Evolutionary conservation across 352 stramenopile genomes (phyloP).

Genomic region (Pythium aphanidermatum): DNA sequence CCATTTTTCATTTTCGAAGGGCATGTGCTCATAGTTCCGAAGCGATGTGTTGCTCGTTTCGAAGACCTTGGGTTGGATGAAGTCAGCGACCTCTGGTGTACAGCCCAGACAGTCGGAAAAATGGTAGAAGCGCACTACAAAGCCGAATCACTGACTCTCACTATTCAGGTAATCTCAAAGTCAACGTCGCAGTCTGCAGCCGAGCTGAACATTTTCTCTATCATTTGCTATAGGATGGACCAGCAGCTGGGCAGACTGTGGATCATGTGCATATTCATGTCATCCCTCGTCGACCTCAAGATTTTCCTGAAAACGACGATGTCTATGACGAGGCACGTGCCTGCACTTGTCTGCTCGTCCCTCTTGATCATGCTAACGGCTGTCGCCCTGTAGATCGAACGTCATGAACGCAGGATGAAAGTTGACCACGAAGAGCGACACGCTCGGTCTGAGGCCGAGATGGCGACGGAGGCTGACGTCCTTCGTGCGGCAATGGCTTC

Average conservation of each 20-base stretch:
- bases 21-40: conserved; percentile 88
- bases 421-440: too few species aligned
- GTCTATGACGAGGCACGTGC: conserved; percentile 88
- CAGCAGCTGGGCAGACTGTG: conserved; percentile 86
- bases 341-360: too few species aligned
- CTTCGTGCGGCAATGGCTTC: too few species aligned
- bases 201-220: background rate
- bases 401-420: conserved; percentile 49
- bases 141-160: conserved; percentile 84
- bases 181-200: too few species aligned
- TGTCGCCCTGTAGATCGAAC: conserved; percentile 36
- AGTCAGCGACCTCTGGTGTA: conserved; percentile 85
- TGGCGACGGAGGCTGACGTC: too few species aligned
- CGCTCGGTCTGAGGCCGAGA: too few species aligned
- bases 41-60: conserved; percentile 67
- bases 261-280: conserved; percentile 94
- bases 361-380: background rate
- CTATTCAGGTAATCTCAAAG: conserved; percentile 79
- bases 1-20: too few species aligned
- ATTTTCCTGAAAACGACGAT: conserved; percentile 90
- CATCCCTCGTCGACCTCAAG: conserved; percentile 60
- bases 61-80: conserved; percentile 75
- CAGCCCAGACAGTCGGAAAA: conserved; percentile 74
- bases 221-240: conserved; percentile 58
- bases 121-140: conserved; percentile 69